Conservation (phyloP, 2,329 filamentous ascomycete genomes). For the Aspergillus awamori region DNA sequence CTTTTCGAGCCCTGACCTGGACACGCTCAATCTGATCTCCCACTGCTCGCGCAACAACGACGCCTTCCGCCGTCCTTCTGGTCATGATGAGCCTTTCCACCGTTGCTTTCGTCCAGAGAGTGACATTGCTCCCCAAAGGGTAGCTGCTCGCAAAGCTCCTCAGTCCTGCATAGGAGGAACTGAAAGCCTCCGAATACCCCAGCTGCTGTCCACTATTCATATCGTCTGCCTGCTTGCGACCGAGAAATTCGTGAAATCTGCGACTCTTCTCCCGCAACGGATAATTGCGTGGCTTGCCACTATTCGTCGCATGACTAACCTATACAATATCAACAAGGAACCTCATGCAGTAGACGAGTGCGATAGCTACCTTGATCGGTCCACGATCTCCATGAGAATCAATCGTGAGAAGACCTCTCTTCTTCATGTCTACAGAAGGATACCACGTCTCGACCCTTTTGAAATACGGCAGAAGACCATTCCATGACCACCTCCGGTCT, state of each 20-base stretch:
- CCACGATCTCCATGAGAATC: not conserved
- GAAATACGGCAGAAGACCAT: not conserved
- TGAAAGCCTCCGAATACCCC: conserved; percentile 4
- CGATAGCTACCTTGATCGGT: not conserved
- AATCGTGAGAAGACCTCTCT: not conserved
- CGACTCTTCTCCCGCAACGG: conserved; percentile 3
- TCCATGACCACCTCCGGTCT: not conserved
- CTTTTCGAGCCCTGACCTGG: not conserved
- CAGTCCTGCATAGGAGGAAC: conserved; percentile 1
- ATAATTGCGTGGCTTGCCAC: conserved; percentile 1
- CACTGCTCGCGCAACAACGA: not conserved
- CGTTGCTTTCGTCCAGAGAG: not conserved
- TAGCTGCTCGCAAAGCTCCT: conserved; percentile 1
- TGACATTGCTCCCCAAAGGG: not conserved
- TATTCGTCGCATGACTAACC: conserved; percentile 6
- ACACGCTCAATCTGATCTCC: not conserved
- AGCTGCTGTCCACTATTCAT: not conserved
- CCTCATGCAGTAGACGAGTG: too few relatives aligned
- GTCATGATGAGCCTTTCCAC: not conserved
- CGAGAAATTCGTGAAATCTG: not conserved
- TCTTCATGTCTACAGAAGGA: not conserved
- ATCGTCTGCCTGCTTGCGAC: not conserved
- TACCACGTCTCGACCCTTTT: not conserved
- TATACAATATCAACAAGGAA: not conserved
- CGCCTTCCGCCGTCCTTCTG: not conserved